A percentile compares a stretch with the other conserved stretches of the same genome.
These are phyloP conservation scores for Arthrobotrys megalospora DNA, from an alignment of 2,329 filamentous ascomycete genomes.

Conservation along the genomic window DNA sequence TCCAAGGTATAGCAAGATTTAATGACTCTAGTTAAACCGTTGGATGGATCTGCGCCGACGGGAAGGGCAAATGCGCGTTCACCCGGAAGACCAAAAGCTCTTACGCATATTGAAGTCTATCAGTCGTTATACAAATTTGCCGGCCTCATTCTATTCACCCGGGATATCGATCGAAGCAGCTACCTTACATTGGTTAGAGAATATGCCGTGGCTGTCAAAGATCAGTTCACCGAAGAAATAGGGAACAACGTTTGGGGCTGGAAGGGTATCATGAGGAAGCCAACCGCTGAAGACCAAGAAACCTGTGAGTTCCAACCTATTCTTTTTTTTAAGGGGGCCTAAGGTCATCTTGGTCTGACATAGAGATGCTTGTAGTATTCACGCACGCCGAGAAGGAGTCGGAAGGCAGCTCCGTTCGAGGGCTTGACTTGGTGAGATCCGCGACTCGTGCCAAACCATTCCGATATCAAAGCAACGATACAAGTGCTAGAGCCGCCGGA, in stretches of 20 bases:
- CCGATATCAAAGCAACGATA: slow-evolving; percentile 78
- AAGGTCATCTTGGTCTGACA: background rate
- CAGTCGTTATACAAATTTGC: slow-evolving; percentile 83
- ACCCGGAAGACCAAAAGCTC: slow-evolving; percentile 68
- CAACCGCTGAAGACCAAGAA: slow-evolving; percentile 82
- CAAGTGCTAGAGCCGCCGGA: slow-evolving; percentile 69
- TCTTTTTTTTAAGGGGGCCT: background rate
- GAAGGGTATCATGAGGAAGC: slow-evolving; percentile 83
- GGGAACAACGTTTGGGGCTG: slow-evolving; percentile 82
- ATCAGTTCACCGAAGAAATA: slow-evolving; percentile 86
- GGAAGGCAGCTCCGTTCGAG: slow-evolving; percentile 82
- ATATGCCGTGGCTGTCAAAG: slow-evolving; percentile 72
- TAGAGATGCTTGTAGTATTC: slow-evolving; percentile 73
- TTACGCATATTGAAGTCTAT: slow-evolving; percentile 50
- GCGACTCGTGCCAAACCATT: slow-evolving; percentile 85
- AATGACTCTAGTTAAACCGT: slow-evolving; percentile 65
- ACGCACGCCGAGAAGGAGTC: slow-evolving; percentile 90
- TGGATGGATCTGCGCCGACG: slow-evolving; percentile 74
- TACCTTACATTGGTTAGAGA: slow-evolving; percentile 67
- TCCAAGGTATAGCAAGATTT: slow-evolving; percentile 44
- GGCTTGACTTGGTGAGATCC: slow-evolving; percentile 92
- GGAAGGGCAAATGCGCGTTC: slow-evolving; percentile 75
- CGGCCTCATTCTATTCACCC: slow-evolving; percentile 86
- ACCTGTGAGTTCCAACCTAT: slow-evolving; percentile 68
- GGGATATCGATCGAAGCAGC: slow-evolving; percentile 84